These are phyloP conservation scores for California macrophylla DNA, from an alignment of 441 rosid genomes.

Conservation along the genomic window DNA sequence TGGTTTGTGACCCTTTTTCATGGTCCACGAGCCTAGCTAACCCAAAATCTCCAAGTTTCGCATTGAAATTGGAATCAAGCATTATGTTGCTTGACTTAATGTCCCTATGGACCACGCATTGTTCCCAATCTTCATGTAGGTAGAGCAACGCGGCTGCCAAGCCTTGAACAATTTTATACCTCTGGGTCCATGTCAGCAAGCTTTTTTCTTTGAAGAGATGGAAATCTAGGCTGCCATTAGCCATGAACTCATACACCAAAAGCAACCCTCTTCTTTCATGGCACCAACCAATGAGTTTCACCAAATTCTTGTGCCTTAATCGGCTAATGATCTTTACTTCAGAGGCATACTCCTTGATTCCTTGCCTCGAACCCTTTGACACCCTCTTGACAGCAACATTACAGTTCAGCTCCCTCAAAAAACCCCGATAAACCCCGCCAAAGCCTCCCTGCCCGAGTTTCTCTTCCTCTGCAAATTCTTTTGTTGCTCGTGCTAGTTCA, in stretches of 20 bases:
- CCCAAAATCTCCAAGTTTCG: constrained; percentile 32
- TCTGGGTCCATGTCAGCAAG: constrained; percentile 18
- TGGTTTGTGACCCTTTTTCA: constrained; percentile 3
- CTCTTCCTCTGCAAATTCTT: constrained; percentile 31
- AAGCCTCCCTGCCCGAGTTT: constrained; percentile 55
- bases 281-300: constrained; percentile 41
- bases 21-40: constrained; percentile 27
- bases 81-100: constrained; percentile 30
- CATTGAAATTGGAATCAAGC: constrained; percentile 33
- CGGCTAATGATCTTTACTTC: constrained; percentile 39
- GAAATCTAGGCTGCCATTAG: constrained; percentile 35
- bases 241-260: constrained; percentile 38
- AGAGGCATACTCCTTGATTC: constrained; percentile 31
- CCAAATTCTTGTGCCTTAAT: constrained; percentile 37
- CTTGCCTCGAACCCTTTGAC: constrained; percentile 34
- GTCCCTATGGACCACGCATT: constrained; percentile 35
- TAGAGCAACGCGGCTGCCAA: constrained; percentile 27
- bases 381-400: constrained; percentile 32
- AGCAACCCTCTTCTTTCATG: constrained; percentile 30
- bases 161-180: constrained; percentile 24
- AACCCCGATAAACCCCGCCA: constrained; percentile 41
- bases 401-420: constrained; percentile 18
- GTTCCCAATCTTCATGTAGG: constrained; percentile 36
- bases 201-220: constrained; percentile 22
- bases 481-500: constrained; percentile 33